Evolutionary conservation across 768 basidiomycete genomes (phyloP).

Genomic region (Lepiota subincarnata): DNA sequence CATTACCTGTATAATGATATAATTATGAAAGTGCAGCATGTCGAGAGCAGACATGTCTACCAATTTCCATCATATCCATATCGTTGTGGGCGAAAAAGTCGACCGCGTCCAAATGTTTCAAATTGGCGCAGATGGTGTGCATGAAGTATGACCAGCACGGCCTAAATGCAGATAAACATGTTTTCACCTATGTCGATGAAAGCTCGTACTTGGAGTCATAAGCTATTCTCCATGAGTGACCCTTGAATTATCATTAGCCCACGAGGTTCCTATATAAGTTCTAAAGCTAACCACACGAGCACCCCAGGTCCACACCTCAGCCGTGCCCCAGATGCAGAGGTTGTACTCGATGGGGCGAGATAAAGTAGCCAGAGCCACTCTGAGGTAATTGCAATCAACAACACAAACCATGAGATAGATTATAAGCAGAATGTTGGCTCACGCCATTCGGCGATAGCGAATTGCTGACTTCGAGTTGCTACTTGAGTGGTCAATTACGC

Average conservation of each 20-base stretch:
- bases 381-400: constrained; percentile 14
- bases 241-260: constrained; percentile 28
- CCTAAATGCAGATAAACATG: constrained; percentile 22
- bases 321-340: constrained; percentile 52
- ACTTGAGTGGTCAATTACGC: background rate
- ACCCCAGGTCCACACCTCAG: constrained; percentile 56
- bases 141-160: constrained; percentile 49
- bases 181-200: background rate
- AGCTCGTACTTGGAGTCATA: constrained; percentile 34
- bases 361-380: constrained; percentile 41
- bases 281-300: constrained; percentile 34
- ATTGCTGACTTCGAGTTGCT: constrained; percentile 56
- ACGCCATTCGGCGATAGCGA: constrained; percentile 55
- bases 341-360: constrained; percentile 43
- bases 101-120: constrained; percentile 16
- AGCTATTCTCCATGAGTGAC: constrained; percentile 54
- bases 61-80: constrained; percentile 17
- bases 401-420: background rate
- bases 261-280: too few species aligned
- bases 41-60: constrained; percentile 10
- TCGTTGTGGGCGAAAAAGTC: constrained; percentile 11
- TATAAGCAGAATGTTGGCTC: constrained; percentile 13
- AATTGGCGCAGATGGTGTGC: constrained; percentile 40
- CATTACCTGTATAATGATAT: constrained; percentile 34
- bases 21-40: background rate